These are phyloP conservation scores for Aspergillus hortae DNA, from an alignment of 2,329 filamentous ascomycete genomes.

Conservation along the genomic window DNA sequence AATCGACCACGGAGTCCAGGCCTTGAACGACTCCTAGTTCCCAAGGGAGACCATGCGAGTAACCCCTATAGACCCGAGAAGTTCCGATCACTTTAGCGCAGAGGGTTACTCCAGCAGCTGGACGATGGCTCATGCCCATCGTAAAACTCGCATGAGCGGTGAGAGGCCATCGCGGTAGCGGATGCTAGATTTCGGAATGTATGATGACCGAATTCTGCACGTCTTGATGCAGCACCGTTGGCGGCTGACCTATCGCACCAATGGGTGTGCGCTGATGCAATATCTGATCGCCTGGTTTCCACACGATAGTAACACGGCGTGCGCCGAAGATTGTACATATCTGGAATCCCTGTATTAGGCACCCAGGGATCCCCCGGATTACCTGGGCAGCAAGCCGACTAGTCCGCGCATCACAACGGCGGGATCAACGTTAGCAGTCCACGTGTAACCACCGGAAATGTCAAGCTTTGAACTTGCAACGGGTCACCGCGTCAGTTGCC, in stretches of 20 bases:
- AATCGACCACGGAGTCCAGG: too few relatives aligned
- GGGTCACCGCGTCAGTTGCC: not conserved
- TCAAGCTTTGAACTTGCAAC: constrained; percentile 3
- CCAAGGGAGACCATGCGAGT: too few relatives aligned
- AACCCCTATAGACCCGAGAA: too few relatives aligned
- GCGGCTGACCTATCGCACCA: not conserved
- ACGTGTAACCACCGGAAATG: constrained; percentile 6
- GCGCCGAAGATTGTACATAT: not conserved
- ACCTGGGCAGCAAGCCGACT: not conserved
- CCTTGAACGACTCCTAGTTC: too few relatives aligned
- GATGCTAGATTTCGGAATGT: not conserved
- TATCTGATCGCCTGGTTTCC: not conserved
- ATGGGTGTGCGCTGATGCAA: not conserved
- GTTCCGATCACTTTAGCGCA: too few relatives aligned
- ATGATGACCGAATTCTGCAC: not conserved
- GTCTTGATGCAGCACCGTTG: not conserved
- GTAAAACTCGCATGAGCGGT: not conserved
- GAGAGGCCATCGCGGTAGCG: not conserved
- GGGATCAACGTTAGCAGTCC: not conserved
- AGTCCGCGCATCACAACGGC: not conserved
- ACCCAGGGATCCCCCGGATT: not conserved
- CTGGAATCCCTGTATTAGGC: not conserved
- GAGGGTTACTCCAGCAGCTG: too few relatives aligned
- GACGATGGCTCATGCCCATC: not conserved
- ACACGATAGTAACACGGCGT: not conserved